Percentiles rank a stretch among this genome's conserved stretches.
Conservation (phyloP, 306 rosid species). For the Abrus precatorius region DNA sequence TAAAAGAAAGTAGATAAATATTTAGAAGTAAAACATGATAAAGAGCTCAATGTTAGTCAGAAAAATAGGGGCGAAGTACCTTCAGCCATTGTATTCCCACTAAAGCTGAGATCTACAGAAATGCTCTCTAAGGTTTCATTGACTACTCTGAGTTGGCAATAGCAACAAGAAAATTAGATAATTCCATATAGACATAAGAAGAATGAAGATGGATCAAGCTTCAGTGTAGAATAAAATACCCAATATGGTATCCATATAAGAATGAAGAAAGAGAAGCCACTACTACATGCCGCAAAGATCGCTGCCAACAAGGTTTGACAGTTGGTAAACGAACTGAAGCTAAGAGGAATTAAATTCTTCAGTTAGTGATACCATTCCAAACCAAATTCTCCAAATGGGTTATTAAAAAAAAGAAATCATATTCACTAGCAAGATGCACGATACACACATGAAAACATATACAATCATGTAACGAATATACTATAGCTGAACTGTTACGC, state of each 20-base stretch:
- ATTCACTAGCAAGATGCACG: background rate
- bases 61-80: conserved; percentile 55
- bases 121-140: conserved; percentile 90
- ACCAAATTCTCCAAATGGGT: conserved; percentile 20
- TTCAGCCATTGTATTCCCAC: conserved; percentile 83
- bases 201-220: conserved; percentile 42
- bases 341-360: conserved; percentile 43
- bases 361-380: conserved; percentile 45
- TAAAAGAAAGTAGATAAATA: conserved; percentile 33
- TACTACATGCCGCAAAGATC: conserved; percentile 69
- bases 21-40: conserved; percentile 32
- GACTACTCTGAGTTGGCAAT: conserved; percentile 73
- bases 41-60: conserved; percentile 27
- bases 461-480: conserved; percentile 6
- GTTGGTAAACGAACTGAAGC: conserved; percentile 54
- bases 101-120: conserved; percentile 79
- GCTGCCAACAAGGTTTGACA: conserved; percentile 74
- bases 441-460: background rate
- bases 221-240: conserved; percentile 57
- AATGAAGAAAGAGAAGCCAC: conserved; percentile 80
- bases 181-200: conserved; percentile 21
- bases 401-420: background rate
- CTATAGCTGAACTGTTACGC: background rate
- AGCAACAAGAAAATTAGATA: conserved; percentile 40
- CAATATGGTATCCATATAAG: conserved; percentile 88